These are phyloP conservation scores for Paracorniculantispora psalliotae DNA, from an alignment of 2,329 filamentous ascomycete genomes.

Conservation along the genomic window DNA sequence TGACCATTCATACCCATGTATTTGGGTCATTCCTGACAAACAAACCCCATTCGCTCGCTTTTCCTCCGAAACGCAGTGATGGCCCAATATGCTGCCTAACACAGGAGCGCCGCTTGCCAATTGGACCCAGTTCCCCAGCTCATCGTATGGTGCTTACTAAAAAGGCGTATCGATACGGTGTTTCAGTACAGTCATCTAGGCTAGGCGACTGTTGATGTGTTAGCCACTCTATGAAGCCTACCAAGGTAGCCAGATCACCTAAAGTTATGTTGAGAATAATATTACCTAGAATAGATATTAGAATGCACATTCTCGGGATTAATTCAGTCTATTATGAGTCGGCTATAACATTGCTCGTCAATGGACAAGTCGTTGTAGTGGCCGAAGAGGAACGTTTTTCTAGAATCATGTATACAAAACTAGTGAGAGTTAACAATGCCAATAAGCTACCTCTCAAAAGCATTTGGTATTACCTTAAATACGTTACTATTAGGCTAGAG, in stretches of 20 bases:
- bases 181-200: background rate
- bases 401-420: background rate
- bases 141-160: too few relatives aligned
- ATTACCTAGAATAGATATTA: background rate
- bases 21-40: too few relatives aligned
- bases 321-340: slow-evolving; percentile 3
- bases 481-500: background rate
- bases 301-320: background rate
- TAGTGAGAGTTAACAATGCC: background rate
- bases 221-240: background rate
- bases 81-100: too few relatives aligned
- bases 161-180: too few relatives aligned
- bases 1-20: too few relatives aligned
- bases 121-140: too few relatives aligned
- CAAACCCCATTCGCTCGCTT: too few relatives aligned
- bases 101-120: too few relatives aligned
- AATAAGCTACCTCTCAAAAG: slow-evolving; percentile 3
- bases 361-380: background rate
- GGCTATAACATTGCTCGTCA: background rate
- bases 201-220: background rate
- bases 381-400: slow-evolving; percentile 4
- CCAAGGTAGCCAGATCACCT: background rate
- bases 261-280: background rate
- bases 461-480: background rate
- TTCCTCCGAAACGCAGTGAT: too few relatives aligned